These are phyloP conservation scores for Beta vulgaris DNA, from an alignment of 148 eudicot genomes.

Conservation along the genomic window DNA sequence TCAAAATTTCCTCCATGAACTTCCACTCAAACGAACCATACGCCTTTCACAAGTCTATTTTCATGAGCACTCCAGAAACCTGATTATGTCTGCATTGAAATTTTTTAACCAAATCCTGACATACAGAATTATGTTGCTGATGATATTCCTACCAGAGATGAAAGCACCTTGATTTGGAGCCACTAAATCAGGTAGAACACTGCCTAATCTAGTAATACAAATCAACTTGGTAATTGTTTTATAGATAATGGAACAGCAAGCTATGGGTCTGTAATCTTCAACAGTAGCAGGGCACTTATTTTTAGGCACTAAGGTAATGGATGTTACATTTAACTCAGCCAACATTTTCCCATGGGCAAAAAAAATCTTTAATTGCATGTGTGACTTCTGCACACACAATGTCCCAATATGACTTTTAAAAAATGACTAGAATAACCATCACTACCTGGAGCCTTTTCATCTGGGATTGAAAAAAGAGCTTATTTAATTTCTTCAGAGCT, in stretches of 20 bases:
- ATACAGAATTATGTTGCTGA: neutral
- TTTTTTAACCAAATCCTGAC: neutral
- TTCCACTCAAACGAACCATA: neutral
- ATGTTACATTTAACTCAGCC: neutral
- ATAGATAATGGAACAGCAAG: neutral
- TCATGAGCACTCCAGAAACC: neutral
- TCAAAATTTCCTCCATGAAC: neutral
- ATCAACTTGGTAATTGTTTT: neutral
- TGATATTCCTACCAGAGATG: no score
- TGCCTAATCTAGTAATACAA: no score
- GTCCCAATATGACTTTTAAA: neutral
- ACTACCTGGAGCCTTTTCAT: neutral
- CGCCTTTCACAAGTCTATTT: neutral
- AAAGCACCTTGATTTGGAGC: no score
- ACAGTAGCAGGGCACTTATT: neutral
- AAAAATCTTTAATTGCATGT: neutral
- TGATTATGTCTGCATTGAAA: accelerated
- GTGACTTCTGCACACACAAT: neutral
- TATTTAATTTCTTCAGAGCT: neutral
- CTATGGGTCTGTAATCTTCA: neutral
- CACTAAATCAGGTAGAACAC: no score
- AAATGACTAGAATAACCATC: neutral
- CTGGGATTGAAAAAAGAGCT: neutral
- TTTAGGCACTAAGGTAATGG: neutral
- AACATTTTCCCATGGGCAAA: neutral